These are phyloP conservation scores for Cyberlindnera maritima DNA, from an alignment of 805 yeast species.

Conservation along the genomic window DNA sequence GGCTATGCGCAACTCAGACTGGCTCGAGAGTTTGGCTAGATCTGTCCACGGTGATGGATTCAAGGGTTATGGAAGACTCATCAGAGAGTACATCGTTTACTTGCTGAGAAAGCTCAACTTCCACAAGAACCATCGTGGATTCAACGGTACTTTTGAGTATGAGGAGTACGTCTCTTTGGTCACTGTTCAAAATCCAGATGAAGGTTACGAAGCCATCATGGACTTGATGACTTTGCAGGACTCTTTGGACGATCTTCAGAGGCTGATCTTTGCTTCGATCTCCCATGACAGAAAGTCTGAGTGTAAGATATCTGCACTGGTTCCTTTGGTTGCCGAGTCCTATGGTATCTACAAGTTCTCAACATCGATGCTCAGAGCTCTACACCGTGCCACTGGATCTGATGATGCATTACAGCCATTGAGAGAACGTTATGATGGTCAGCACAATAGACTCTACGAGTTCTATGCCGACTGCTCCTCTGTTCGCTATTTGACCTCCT, in stretches of 20 bases:
- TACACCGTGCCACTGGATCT: slow-evolving; percentile 69
- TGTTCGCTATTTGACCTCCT: slow-evolving; percentile 72
- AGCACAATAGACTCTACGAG: slow-evolving; percentile 62
- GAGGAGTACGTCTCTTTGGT: slow-evolving; percentile 89
- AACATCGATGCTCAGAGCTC: slow-evolving; percentile 86
- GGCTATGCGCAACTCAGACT: slow-evolving; percentile 73
- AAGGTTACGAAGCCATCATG: slow-evolving; percentile 86
- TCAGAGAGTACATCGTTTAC: slow-evolving; percentile 71
- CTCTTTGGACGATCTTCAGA: slow-evolving; percentile 72
- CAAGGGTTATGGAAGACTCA: slow-evolving; percentile 64
- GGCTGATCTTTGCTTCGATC: slow-evolving; percentile 70
- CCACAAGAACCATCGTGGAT: slow-evolving; percentile 82
- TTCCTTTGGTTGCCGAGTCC: slow-evolving; percentile 86
- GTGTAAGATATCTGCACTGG: slow-evolving; percentile 81
- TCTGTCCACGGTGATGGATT: slow-evolving; percentile 40
- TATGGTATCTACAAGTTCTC: slow-evolving; percentile 90
- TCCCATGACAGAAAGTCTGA: slow-evolving; percentile 59
- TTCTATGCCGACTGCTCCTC: slow-evolving; percentile 90
- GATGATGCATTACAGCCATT: slow-evolving; percentile 78
- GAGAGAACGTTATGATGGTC: slow-evolving; percentile 60
- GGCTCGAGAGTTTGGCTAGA: slow-evolving; percentile 72
- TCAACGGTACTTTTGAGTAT: slow-evolving; percentile 94
- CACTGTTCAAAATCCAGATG: slow-evolving; percentile 89
- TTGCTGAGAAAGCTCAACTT: slow-evolving; percentile 73
- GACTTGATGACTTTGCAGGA: slow-evolving; percentile 88